Base-by-base conservation (phyloP, 768 basidiomycete genomes). In the Cantharellus cinnabarinus region DNA sequence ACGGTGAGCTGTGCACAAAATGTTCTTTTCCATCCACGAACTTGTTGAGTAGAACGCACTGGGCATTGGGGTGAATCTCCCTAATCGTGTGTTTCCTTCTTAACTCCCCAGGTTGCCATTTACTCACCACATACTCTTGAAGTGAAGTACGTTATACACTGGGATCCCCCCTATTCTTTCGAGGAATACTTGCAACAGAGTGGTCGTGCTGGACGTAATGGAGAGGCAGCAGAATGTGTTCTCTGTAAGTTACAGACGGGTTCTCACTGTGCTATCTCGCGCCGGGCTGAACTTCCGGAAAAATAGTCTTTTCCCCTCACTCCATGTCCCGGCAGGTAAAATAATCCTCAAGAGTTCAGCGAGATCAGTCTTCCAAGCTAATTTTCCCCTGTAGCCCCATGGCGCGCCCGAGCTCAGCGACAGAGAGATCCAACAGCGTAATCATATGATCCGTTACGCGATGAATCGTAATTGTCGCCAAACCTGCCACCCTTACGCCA, bases 111-210 rank as follows among this genome's bases (percentile, higher is more conserved):
- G 89, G 80, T 91, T 64, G 91, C 91, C 0, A 97, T 98, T 68
- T 94, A 94, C 7, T 97, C 97, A 90, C 91, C 94, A 0, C 87
- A 91, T 56, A 87, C 91, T 58, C 50, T 68, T 42, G 70, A 70
- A 55, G 90, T 93, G 3, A 84, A 90, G 63, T 94, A 82, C 65
- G 93, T 99, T 41, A 86, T 98, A 56, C 94, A 98, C 66, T 76
- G 83, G 61, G 78, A 80, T 58, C 67, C 94, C 64, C 89, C 94
- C 1, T 81, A 81, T 63, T 82, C 83, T 29, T 68, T 99, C 66
- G 89, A 91, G 60, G 86, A 84, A 78, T 94, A 87, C 66, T 91
- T 90, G 65, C 90, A 98, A 72, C 94, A 99, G 71, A 98, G 94
- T 0, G 95, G 95, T 4, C 81, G 95, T 59, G 95, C 93, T n/a